Conservation (phyloP, 768 basidiomycete species). For the Lactifluus subvellereus region DNA sequence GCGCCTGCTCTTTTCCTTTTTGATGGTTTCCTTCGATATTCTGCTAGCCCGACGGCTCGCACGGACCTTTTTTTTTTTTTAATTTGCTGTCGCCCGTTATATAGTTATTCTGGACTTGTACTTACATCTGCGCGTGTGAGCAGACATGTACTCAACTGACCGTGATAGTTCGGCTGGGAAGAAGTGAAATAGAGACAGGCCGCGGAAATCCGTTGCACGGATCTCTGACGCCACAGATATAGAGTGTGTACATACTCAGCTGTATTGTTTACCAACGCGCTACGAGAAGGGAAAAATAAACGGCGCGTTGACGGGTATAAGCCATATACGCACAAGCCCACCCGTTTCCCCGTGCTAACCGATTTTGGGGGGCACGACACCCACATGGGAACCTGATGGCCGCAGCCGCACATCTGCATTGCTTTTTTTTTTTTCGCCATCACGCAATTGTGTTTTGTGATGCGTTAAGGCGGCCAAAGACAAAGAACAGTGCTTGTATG, state of each 20-base stretch:
- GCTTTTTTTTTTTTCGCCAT: neutral
- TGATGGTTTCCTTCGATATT: slow-evolving; percentile 14
- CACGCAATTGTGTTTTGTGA: neutral
- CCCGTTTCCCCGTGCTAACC: slow-evolving; percentile 9
- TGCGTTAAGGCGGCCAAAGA: neutral
- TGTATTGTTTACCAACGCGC: neutral
- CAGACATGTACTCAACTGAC: slow-evolving; percentile 21
- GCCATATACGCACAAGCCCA: neutral
- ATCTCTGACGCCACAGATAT: slow-evolving; percentile 6
- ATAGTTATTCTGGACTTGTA: slow-evolving; percentile 17
- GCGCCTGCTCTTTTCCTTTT: slow-evolving; percentile 2
- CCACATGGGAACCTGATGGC: slow-evolving; percentile 17
- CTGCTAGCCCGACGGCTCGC: slow-evolving; percentile 8
- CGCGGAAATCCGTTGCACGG: slow-evolving; percentile 9
- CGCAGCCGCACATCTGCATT: neutral
- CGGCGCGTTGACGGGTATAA: slow-evolving; percentile 2
- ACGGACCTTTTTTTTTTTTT: neutral
- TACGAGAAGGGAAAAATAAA: neutral
- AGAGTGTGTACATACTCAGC: neutral
- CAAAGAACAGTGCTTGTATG: neutral
- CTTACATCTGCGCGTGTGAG: slow-evolving; percentile 12
- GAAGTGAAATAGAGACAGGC: neutral
- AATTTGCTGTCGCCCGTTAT: neutral
- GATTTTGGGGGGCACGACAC: slow-evolving; percentile 6
- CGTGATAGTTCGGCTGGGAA: slow-evolving; percentile 7